Base-by-base conservation (phyloP, 257 asterid species). In the Scutellaria barbata region DNA sequence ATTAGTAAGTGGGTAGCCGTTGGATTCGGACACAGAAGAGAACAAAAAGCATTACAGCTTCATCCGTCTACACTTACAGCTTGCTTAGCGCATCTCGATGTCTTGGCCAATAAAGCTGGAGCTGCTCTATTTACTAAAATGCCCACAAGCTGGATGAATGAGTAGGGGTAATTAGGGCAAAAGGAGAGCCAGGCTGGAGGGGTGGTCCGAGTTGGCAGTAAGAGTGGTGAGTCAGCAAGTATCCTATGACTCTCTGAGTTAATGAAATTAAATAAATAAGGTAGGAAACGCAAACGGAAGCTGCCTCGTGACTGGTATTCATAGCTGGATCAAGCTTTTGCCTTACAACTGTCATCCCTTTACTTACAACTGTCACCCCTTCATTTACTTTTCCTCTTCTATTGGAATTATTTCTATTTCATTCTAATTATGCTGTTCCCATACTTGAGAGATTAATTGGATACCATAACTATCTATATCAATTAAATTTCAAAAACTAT, bases 71-170 rank as follows among this genome's bases (percentile, higher is more conserved):
- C 25, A 5, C 4, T 46, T 69, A 69, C 73, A 70, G 77, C 77
- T 77, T 47, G 77, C 74, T 50, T n/a, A 43, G 16, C 68, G 74
- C 74, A 58, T 75, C 79, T 50, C 63, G 70, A 68, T 76, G 75
- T 39, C 41, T 43, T 60, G 52, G 18, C 11, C 66, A 65, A 41
- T 42, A 50, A 60, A 68, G 62, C 7, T 50, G 20, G 41, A 10
- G 17, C 14, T 41, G 5, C 16, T 40, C 10, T 12, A 62, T 58
- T 75, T 68, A 40, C 80, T 1, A 5, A 60, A 22, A 11, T 53
- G 33, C 71, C 75, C 80, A 30, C 4, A 30, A 2, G 35, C 35
- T 30, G 20, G 7, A 1, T 51, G 8, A 53, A 46, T 0, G 11
- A 1, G 0, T n/a, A 69, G 50, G 80, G 68, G 72, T 62, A 76